A percentile compares a stretch with the other conserved stretches of the same genome.
Evolutionary conservation across 305 asterid species (phyloP).

Genomic region (Stenogyne calaminthoides): DNA sequence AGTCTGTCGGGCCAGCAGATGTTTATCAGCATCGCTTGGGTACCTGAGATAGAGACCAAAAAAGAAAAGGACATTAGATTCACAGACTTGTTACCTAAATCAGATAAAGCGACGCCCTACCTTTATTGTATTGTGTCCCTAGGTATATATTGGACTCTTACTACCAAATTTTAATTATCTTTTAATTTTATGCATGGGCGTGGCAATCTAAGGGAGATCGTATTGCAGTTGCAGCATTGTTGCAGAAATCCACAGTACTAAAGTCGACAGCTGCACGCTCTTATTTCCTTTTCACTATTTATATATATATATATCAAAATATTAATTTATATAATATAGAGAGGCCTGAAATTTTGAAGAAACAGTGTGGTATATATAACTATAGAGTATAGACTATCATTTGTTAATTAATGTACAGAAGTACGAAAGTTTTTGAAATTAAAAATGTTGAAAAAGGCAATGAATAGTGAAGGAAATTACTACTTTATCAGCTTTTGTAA

Average conservation of each 20-base stretch:
- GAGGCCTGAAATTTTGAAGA: background rate
- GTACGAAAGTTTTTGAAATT: too few species aligned
- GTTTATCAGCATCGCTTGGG: constrained; percentile 99
- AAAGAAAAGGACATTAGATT: constrained; percentile 57
- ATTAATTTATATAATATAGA: too few species aligned
- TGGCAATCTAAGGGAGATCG: constrained; percentile 56
- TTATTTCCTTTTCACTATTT: constrained; percentile 14
- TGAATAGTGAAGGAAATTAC: constrained; percentile 1
- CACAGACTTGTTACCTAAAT: constrained; percentile 44
- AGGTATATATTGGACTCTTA: background rate
- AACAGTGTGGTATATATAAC: too few species aligned
- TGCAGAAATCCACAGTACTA: constrained; percentile 31
- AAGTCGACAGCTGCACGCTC: constrained; percentile 48
- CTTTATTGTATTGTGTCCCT: constrained; percentile 36
- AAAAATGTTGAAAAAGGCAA: constrained; percentile 11
- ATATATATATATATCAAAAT: too few species aligned
- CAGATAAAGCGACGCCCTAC: constrained; percentile 44
- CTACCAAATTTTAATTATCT: background rate
- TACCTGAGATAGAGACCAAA: constrained; percentile 85
- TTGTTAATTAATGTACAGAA: background rate
- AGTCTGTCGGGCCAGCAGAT: constrained; percentile 97
- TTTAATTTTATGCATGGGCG: constrained; percentile 50
- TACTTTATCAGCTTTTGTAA: constrained; percentile 47
- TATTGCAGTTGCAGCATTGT: constrained; percentile 35
- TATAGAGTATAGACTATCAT: background rate